Evolutionary conservation across 148 eudicot genomes (phyloP).

Genomic region (Selenicereus undatus): DNA sequence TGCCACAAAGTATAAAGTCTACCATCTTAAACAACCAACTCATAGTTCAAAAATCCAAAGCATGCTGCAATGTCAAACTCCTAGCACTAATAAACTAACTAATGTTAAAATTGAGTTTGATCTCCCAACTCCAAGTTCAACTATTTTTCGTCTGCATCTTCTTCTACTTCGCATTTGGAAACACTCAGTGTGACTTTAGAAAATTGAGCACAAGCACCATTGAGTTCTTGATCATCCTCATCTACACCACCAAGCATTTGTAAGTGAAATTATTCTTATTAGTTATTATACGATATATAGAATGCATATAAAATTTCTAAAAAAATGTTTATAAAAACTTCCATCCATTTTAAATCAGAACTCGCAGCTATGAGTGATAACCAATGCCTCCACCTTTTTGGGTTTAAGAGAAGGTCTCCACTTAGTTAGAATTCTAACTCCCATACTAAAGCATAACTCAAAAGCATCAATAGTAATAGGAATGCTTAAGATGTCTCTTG

Average conservation of each 20-base stretch:
- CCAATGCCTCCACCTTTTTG: neutral
- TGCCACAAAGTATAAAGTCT: too few species aligned
- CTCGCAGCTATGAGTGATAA: neutral
- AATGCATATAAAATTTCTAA: neutral
- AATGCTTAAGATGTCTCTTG: conserved; percentile 9
- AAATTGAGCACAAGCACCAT: too few species aligned
- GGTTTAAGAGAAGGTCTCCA: neutral
- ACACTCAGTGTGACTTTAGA: neutral
- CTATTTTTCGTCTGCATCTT: neutral
- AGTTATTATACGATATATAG: neutral
- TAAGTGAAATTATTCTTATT: neutral
- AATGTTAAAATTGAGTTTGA: too few species aligned
- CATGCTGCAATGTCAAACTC: too few species aligned
- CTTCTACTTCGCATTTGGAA: neutral
- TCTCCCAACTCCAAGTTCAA: neutral
- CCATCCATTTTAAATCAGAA: neutral
- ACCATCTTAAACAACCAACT: too few species aligned
- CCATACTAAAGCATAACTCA: conserved; percentile 6
- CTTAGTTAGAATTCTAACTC: conserved; percentile 11
- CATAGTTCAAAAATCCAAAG: neutral
- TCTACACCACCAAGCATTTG: neutral
- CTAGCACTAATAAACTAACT: too few species aligned
- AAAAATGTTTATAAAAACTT: neutral
- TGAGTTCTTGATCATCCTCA: too few species aligned
- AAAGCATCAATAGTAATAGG: conserved; percentile 5